Conservation (phyloP, 805 yeast species). For the Cyberlindnera mrakii region DNA sequence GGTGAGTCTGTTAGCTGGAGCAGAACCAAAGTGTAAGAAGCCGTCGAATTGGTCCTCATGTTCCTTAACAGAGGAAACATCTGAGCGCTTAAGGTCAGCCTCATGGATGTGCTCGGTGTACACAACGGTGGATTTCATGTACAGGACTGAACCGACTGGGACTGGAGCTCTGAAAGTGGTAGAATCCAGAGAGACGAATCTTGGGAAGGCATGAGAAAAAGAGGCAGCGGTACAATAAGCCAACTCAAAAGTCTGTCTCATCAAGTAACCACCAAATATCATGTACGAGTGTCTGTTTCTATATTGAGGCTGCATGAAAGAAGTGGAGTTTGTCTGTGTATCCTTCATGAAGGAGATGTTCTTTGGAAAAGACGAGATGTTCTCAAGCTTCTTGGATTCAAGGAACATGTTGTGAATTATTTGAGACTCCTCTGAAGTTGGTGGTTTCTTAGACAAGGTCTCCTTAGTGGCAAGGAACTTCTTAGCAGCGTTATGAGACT, state of each 20-base stretch:
- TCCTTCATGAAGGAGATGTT: constrained; percentile 63
- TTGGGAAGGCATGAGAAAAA: constrained; percentile 76
- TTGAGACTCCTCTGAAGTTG: constrained; percentile 66
- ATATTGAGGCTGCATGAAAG: constrained; percentile 95
- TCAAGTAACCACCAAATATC: constrained; percentile 91
- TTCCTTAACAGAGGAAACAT: constrained; percentile 1
- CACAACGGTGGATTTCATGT: constrained; percentile 74
- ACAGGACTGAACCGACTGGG: constrained; percentile 88
- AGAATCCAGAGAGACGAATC: constrained; percentile 85
- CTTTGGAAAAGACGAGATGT: constrained; percentile 33
- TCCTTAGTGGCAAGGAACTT: constrained; percentile 67
- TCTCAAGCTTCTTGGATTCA: constrained; percentile 35
- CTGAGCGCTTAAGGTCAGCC: constrained; percentile 11
- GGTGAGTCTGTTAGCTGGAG: constrained; percentile 48
- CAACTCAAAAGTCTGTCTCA: constrained; percentile 88
- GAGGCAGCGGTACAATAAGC: constrained; percentile 93
- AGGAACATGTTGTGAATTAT: constrained; percentile 77
- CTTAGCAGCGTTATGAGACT: constrained; percentile 82
- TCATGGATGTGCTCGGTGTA: constrained; percentile 77
- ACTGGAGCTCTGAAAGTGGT: constrained; percentile 93
- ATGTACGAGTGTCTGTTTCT: constrained; percentile 90
- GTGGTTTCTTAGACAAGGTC: constrained; percentile 57
- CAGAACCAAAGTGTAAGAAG: constrained; percentile 44
- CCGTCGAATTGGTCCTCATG: constrained; percentile 20
- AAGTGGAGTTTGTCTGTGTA: constrained; percentile 65